Evolutionary conservation across 2,329 filamentous ascomycete genomes (phyloP).

Genomic region (Fusarium torreyae): DNA sequence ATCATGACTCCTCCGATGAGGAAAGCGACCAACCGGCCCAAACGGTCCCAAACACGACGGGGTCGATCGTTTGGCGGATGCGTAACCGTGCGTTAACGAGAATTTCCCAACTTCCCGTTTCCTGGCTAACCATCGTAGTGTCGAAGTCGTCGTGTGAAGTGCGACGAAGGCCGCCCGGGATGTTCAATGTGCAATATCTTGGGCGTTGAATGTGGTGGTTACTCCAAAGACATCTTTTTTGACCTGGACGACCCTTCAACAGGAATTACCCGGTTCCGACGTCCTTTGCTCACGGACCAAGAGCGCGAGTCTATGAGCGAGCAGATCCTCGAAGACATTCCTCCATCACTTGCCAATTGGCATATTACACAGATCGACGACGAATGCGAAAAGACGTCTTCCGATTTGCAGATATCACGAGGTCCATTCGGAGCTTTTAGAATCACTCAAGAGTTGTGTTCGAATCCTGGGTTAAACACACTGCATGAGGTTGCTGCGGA

Average conservation of each 20-base stretch:
- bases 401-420: constrained; percentile 26
- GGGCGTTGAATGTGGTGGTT: constrained; percentile 31
- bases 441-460: not conserved
- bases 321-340: constrained; percentile 12
- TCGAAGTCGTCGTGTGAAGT: constrained; percentile 38
- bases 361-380: constrained; percentile 33
- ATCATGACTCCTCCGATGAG: constrained; percentile 1
- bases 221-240: constrained; percentile 39
- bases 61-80: constrained; percentile 39
- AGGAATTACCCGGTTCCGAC: constrained; percentile 15
- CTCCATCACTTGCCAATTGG: constrained; percentile 14
- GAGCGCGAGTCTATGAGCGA: constrained; percentile 32
- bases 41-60: not conserved
- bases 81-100: constrained; percentile 15
- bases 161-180: constrained; percentile 29
- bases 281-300: constrained; percentile 27
- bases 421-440: constrained; percentile 38
- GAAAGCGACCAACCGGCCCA: not conserved
- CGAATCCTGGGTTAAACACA: fast-evolving
- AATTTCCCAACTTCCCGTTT: fast-evolving
- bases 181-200: constrained; percentile 32
- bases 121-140: constrained; percentile 21
- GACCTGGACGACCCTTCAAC: constrained; percentile 22
- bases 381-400: constrained; percentile 20
- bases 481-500: not conserved